A percentile compares a stretch with the other conserved stretches of the same genome.
These are phyloP conservation scores for Fagopyrum homotropicum DNA, from an alignment of 148 eudicot species.

Conservation along the genomic window DNA sequence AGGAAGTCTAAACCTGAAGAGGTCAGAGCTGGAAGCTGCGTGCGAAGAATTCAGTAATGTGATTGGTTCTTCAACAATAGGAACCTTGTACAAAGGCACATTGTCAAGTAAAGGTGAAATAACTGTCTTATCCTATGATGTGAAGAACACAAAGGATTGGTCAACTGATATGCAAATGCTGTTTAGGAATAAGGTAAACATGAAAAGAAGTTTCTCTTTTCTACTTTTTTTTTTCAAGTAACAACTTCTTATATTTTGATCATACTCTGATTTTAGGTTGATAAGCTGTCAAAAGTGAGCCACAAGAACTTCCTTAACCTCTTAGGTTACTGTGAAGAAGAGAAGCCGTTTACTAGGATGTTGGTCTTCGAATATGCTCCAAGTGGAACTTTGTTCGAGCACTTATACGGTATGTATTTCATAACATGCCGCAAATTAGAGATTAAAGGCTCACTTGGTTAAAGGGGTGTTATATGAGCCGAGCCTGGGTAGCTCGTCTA, in stretches of 20 bases:
- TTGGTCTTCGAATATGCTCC: conserved; percentile 91
- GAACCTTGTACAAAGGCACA: conserved; percentile 78
- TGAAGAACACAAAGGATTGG: conserved; percentile 62
- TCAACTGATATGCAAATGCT: conserved; percentile 48
- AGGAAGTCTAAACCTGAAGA: conserved; percentile 72
- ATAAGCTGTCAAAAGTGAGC: conserved; percentile 57
- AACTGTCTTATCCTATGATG: conserved; percentile 53
- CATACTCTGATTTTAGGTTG: conserved; percentile 41
- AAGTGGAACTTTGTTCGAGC: conserved; percentile 93
- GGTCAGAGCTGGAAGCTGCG: conserved; percentile 74
- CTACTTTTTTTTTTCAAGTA: neutral
- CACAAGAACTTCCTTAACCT: conserved; percentile 88
- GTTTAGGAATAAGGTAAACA: conserved; percentile 65
- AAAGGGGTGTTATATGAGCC: neutral
- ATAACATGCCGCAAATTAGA: conserved; percentile 16
- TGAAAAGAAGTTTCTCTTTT: neutral
- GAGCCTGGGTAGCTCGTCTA: too few species aligned
- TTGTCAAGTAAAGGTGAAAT: conserved; percentile 77
- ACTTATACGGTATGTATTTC: conserved; percentile 62
- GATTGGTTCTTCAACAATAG: conserved; percentile 54
- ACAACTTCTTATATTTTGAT: neutral
- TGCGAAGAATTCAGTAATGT: conserved; percentile 98
- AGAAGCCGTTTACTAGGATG: conserved; percentile 76
- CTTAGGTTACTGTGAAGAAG: conserved; percentile 81
- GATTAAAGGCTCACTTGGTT: neutral